Conservation (phyloP, 495 filamentous ascomycete genomes). For the Daldinia childiae region DNA sequence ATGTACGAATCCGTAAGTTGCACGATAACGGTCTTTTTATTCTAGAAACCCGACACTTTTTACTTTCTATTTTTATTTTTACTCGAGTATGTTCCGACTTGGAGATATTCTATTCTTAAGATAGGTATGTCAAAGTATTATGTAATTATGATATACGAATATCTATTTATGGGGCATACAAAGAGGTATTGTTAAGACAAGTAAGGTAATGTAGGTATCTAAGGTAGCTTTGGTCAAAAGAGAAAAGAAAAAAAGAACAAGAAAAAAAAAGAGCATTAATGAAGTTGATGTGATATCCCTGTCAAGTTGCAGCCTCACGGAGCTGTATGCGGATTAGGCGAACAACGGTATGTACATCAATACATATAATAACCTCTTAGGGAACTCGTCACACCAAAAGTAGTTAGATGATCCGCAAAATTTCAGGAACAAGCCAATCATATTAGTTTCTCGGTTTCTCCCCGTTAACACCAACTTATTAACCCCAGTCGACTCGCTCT, state of each 20-base stretch:
- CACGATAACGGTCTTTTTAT: conserved; percentile 1
- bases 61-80: too few relatives aligned
- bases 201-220: too few relatives aligned
- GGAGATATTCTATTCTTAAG: background rate
- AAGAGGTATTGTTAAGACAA: background rate
- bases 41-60: background rate
- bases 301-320: conserved; percentile 35
- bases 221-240: too few relatives aligned
- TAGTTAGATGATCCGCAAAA: conserved; percentile 27
- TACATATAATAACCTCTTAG: conserved; percentile 12
- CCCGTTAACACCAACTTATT: conserved; percentile 36
- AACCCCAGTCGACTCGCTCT: conserved; percentile 20
- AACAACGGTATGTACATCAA: conserved; percentile 6
- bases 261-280: conserved; percentile 4
- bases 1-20: background rate
- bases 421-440: conserved; percentile 40
- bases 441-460: conserved; percentile 36
- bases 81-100: background rate
- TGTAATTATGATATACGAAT: background rate
- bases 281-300: conserved; percentile 33
- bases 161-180: background rate
- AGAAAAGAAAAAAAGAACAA: conserved; percentile 1
- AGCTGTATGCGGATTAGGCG: conserved; percentile 21
- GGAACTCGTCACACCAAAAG: conserved; percentile 32
- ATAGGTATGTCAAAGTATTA: background rate